phyloP scores from a whole-genome alignment of 2,329 filamentous ascomycete genomes.

The Aureobasidium lini region DNA sequence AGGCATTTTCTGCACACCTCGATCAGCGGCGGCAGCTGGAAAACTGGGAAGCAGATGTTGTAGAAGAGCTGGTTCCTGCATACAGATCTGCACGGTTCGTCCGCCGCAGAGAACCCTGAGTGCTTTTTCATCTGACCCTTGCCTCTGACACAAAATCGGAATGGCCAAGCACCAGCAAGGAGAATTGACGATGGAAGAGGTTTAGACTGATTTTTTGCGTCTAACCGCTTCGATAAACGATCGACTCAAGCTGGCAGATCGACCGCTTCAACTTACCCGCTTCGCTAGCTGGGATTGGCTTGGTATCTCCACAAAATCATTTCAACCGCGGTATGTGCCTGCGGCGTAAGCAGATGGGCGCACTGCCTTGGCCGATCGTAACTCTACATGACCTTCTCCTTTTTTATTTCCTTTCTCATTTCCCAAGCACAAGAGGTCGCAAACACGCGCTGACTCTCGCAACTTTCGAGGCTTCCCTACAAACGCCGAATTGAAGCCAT shows the following conservation, averaged over 20 bases:
- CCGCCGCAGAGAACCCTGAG: constrained; percentile 12
- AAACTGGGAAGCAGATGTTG: constrained; percentile 6
- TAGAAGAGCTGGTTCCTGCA: constrained; percentile 7
- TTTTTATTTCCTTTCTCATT: constrained; percentile 9
- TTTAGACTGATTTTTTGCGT: background rate
- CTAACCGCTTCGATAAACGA: background rate
- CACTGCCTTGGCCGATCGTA: constrained; percentile 10
- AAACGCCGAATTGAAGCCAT: constrained; percentile 8
- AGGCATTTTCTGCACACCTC: background rate
- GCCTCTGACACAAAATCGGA: background rate
- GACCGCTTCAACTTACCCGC: constrained; percentile 1
- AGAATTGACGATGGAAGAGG: constrained; percentile 12
- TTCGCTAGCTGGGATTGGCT: background rate
- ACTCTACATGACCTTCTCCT: constrained; percentile 12
- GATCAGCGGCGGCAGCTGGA: background rate
- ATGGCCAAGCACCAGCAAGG: constrained; percentile 10
- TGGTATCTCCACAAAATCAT: constrained; percentile 11
- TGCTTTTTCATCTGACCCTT: constrained; percentile 13
- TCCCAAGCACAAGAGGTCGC: background rate
- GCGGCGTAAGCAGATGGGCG: constrained; percentile 6
- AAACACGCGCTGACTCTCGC: constrained; percentile 2
- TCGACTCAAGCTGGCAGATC: constrained; percentile 1
- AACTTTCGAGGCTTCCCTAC: background rate
- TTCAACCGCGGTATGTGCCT: constrained; percentile 3
- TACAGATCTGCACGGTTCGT: constrained; percentile 11